Evolutionary conservation across 164 flowering plant species (phyloP), one percentile per base, ranked within the genome.

Genomic region (Vitis labrusca): DNA sequence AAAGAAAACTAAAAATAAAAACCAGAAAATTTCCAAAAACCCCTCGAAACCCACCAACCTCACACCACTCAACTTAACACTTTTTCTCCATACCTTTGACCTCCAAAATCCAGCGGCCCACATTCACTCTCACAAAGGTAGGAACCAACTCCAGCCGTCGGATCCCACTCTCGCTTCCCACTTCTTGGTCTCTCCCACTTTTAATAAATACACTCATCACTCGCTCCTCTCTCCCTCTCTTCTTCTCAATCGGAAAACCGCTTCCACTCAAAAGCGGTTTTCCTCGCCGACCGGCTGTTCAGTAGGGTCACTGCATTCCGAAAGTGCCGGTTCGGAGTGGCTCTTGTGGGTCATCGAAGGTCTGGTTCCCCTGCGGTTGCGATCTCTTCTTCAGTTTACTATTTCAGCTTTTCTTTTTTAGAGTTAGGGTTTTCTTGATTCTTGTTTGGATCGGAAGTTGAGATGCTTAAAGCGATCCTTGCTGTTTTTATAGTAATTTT

Each of bases 101-200:
- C 50, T 54, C 62, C 5, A 50, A 3, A 13, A 68, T 73, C 76
- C 51, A 37, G 63, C 72, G 76, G 72, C 48, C 52, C 54, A 48
- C 0, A 27, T 55, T 30, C 15, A 11, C 11, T 50, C 10, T 58
- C 58, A 3, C 10, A 3, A 52, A 48, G n/a, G 9, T 48, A 56
- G 44, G 59, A 74, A 50, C 50, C 2, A 63, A 68, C 69, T 69
- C 11, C 14, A 19, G 8, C 69, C 77, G 73, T 65, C 60, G 60
- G 51, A 49, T 64, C 27, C 13, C 30, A 53, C 51, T 27, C 15
- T 37, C 44, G 14, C 27, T 59, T 12, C n/a, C 50, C 64, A 19
- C 50, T 64, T 17, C 55, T 51, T 14, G 51, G 0, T 19, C 23
- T 37, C 29, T 67, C 5, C 16, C 59, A 11, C 67, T 10, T 23